Evolutionary conservation across 768 basidiomycete genomes (phyloP).

Genomic region (Rubroboletus satanas): DNA sequence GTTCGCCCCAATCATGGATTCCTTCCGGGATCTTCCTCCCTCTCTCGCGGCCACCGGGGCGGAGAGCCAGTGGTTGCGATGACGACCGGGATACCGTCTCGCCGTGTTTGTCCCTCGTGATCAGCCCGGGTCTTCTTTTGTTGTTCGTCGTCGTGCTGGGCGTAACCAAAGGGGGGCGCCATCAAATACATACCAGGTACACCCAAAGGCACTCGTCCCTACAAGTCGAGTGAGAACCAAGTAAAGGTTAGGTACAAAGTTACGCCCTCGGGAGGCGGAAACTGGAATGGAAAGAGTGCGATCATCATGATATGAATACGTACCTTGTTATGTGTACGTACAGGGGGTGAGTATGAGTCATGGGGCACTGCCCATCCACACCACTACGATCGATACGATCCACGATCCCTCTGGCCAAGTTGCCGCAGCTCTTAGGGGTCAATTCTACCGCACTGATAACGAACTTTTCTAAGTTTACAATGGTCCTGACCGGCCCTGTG

Average conservation of each 20-base stretch:
- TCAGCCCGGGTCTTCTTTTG: constrained; percentile 20
- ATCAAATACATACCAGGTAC: constrained; percentile 5
- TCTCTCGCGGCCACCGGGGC: constrained; percentile 9
- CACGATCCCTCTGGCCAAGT: constrained; percentile 4
- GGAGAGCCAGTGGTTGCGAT: constrained; percentile 20
- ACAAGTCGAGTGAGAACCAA: constrained; percentile 2
- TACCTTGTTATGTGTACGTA: constrained; percentile 11
- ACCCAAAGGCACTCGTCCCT: neutral
- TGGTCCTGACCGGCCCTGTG: neutral
- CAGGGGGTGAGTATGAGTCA: neutral
- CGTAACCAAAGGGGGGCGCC: neutral
- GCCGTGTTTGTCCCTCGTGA: constrained; percentile 33
- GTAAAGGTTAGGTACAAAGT: constrained; percentile 21
- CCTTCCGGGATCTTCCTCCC: neutral
- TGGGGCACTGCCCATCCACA: neutral
- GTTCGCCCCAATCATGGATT: neutral
- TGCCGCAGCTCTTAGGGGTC: constrained; percentile 6
- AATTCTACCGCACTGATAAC: neutral
- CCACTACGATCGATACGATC: constrained; percentile 15
- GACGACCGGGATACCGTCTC: constrained; percentile 26
- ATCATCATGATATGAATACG: constrained; percentile 6
- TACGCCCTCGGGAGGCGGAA: constrained; percentile 3
- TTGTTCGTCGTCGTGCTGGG: neutral
- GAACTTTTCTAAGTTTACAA: neutral
- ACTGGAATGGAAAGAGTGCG: constrained; percentile 1